phyloP scores from a whole-genome alignment of 2,329 filamentous ascomycete genomes.

The Botrytis galanthina region DNA sequence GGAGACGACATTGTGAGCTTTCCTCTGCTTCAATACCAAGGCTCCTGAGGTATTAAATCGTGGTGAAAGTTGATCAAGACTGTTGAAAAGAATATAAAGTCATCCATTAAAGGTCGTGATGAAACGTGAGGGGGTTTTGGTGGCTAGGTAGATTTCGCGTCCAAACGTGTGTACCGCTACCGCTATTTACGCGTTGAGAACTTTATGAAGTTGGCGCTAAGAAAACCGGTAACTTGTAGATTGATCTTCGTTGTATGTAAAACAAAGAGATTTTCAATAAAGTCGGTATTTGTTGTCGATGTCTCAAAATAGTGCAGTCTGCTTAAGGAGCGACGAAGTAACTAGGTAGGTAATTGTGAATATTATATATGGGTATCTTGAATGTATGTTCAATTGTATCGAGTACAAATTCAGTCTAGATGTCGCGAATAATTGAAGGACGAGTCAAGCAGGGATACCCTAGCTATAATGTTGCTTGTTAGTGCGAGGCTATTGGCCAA shows the following conservation, averaged over 20 bases:
- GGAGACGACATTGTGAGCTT: constrained; percentile 36
- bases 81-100: constrained; percentile 25
- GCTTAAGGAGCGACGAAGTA: neutral
- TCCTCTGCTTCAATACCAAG: constrained; percentile 27
- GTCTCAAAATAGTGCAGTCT: neutral
- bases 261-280: neutral
- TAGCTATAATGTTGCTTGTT: neutral
- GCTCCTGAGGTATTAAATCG: constrained; percentile 23
- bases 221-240: neutral
- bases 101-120: constrained; percentile 26
- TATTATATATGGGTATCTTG: neutral
- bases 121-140: constrained; percentile 25
- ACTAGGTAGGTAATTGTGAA: neutral
- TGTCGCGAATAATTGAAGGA: neutral
- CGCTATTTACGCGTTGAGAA: constrained; percentile 19
- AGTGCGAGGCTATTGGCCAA: constrained; percentile 1
- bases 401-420: neutral
- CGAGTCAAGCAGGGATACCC: neutral
- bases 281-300: neutral
- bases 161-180: constrained; percentile 26
- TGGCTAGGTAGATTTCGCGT: constrained; percentile 30
- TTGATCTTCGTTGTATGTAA: constrained; percentile 15
- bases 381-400: neutral
- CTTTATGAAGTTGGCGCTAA: constrained; percentile 24
- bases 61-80: constrained; percentile 24